Evolutionary conservation across 805 yeast genomes (phyloP).

Genomic region (Saccharomycopsis olivae): DNA sequence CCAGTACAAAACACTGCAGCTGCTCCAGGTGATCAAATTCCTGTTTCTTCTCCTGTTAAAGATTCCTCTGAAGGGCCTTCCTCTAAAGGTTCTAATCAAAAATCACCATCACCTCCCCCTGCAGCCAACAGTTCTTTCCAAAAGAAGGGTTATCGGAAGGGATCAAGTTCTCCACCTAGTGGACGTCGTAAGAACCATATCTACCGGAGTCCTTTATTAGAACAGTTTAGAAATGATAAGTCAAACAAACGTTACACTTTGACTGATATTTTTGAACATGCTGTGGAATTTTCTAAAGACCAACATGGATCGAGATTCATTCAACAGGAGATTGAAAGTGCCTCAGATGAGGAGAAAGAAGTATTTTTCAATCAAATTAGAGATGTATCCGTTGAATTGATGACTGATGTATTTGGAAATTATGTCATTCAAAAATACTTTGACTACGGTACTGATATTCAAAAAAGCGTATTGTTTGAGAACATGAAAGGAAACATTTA

Average conservation of each 20-base stretch:
- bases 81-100: too few relatives aligned
- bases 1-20: too few relatives aligned
- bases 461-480: slow-evolving; percentile 55
- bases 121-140: not conserved
- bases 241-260: slow-evolving; percentile 49
- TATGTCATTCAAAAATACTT: slow-evolving; percentile 92
- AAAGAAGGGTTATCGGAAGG: slow-evolving; percentile 2
- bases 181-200: slow-evolving; percentile 30
- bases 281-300: slow-evolving; percentile 85
- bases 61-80: too few relatives aligned
- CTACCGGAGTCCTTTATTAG: slow-evolving; percentile 69
- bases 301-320: slow-evolving; percentile 97
- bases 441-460: slow-evolving; percentile 67
- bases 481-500: slow-evolving; percentile 68
- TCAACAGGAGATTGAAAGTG: slow-evolving; percentile 70
- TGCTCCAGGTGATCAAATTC: too few relatives aligned
- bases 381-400: slow-evolving; percentile 60
- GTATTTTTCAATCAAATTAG: slow-evolving; percentile 76
- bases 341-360: slow-evolving; percentile 63
- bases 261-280: slow-evolving; percentile 74
- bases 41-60: slow-evolving; percentile 15
- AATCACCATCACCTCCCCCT: too few relatives aligned
- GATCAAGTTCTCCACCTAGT: slow-evolving; percentile 9
- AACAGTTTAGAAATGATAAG: slow-evolving; percentile 67
- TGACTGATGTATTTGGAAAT: slow-evolving; percentile 97